These are phyloP conservation scores for Periconia macrospinosa DNA, from an alignment of 2,329 filamentous ascomycete species.

Conservation along the genomic window DNA sequence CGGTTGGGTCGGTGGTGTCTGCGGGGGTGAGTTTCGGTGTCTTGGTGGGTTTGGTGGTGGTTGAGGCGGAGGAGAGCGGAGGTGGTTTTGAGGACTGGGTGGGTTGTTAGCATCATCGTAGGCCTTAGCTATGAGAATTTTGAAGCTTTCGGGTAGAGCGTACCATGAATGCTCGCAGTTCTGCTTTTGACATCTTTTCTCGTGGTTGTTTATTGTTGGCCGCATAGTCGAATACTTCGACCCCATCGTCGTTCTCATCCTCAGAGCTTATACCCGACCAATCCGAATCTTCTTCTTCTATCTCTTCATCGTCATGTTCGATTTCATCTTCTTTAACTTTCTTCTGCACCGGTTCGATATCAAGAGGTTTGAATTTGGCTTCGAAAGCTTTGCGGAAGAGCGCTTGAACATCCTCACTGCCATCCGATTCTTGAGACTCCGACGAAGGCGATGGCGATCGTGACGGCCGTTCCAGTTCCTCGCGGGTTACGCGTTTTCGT, in stretches of 20 bases:
- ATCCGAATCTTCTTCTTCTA: constrained; percentile 49
- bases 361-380: constrained; percentile 78
- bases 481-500: constrained; percentile 46
- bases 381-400: constrained; percentile 86
- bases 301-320: constrained; percentile 13
- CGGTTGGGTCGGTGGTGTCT: constrained; percentile 54
- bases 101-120: constrained; percentile 13
- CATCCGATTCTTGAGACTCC: constrained; percentile 34
- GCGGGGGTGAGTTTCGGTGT: constrained; percentile 11
- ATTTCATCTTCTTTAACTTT: constrained; percentile 26
- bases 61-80: constrained; percentile 32
- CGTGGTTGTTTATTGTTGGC: constrained; percentile 14
- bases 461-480: constrained; percentile 30
- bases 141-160: constrained; percentile 1
- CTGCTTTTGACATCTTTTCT: constrained; percentile 52
- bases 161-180: constrained; percentile 81
- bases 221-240: constrained; percentile 48
- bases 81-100: constrained; percentile 54
- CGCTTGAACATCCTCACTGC: constrained; percentile 64
- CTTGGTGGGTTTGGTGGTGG: constrained; percentile 21
- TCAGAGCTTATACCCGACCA: constrained; percentile 66
- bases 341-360: constrained; percentile 37
- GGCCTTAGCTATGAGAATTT: background rate
- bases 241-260: constrained; percentile 46
- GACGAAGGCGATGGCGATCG: constrained; percentile 32